Percentiles rank a stretch among this genome's conserved stretches.
Conservation (phyloP, 2,329 filamentous ascomycete genomes). For the Thelonectria blattea region DNA sequence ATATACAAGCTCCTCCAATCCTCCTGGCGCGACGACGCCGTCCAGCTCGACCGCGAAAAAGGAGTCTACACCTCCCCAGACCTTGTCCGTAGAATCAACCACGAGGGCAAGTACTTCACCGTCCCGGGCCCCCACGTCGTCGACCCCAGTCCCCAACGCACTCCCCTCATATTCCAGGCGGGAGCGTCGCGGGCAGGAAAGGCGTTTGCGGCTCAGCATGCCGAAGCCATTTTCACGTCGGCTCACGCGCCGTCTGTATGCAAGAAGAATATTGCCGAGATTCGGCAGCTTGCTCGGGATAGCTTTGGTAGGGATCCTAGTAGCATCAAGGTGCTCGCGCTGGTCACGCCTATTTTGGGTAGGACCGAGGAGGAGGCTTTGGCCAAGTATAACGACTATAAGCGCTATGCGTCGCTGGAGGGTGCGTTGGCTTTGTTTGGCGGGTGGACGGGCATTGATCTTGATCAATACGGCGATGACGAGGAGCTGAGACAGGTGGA, state of each 20-base stretch:
- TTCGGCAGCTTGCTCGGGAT: constrained; percentile 60
- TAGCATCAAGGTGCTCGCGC: constrained; percentile 71
- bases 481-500: constrained; percentile 68
- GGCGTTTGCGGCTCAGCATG: constrained; percentile 71
- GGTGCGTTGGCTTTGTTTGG: constrained; percentile 75
- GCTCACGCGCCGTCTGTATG: constrained; percentile 68
- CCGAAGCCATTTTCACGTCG: constrained; percentile 73
- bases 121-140: constrained; percentile 71
- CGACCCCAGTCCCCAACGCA: constrained; percentile 70
- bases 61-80: constrained; percentile 61
- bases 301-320: constrained; percentile 62
- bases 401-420: constrained; percentile 63
- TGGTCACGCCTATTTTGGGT: constrained; percentile 70
- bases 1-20: constrained; percentile 72
- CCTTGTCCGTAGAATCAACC: constrained; percentile 69
- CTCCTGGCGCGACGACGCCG: constrained; percentile 71
- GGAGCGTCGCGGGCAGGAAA: constrained; percentile 72
- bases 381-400: constrained; percentile 67
- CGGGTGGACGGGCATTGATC: constrained; percentile 71
- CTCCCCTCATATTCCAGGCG: constrained; percentile 72
- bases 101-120: constrained; percentile 67
- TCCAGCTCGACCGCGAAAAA: constrained; percentile 62
- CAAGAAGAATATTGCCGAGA: constrained; percentile 66
- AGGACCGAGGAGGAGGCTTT: constrained; percentile 69
- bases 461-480: constrained; percentile 66